phyloP scores from a whole-genome alignment of 805 yeast genomes.

The Metschnikowia lochheadii region DNA sequence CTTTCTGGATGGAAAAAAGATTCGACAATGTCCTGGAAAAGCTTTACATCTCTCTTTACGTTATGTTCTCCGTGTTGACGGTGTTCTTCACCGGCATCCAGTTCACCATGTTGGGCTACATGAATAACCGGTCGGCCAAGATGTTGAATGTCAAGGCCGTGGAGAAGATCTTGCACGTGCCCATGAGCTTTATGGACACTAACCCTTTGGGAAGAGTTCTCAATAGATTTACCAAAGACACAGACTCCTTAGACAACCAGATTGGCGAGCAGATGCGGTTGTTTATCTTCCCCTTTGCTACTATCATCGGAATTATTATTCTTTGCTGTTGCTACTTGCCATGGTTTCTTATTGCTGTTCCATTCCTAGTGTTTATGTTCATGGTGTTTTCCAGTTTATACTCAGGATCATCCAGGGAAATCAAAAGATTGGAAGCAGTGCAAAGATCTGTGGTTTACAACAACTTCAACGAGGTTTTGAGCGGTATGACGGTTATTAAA shows the following conservation, averaged over 20 bases:
- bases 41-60: slow-evolving; percentile 34
- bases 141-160: slow-evolving; percentile 37
- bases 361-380: slow-evolving; percentile 43
- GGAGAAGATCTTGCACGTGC: slow-evolving; percentile 36
- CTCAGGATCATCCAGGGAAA: slow-evolving; percentile 45
- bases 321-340: slow-evolving; percentile 51
- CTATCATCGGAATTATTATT: slow-evolving; percentile 30
- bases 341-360: slow-evolving; percentile 52
- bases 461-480: slow-evolving; percentile 46
- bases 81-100: slow-evolving; percentile 38
- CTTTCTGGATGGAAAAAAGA: slow-evolving; percentile 38
- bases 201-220: slow-evolving; percentile 42
- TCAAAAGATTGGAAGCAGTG: slow-evolving; percentile 46
- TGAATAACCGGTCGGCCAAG: slow-evolving; percentile 37
- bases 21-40: slow-evolving; percentile 26
- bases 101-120: slow-evolving; percentile 39
- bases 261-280: slow-evolving; percentile 41
- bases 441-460: slow-evolving; percentile 47
- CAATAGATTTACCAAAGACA: slow-evolving; percentile 43
- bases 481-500: slow-evolving; percentile 46
- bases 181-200: slow-evolving; percentile 42
- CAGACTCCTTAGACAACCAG: slow-evolving; percentile 44
- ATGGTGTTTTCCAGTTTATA: slow-evolving; percentile 40
- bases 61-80: slow-evolving; percentile 33
- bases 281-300: slow-evolving; percentile 38